phyloP scores from a whole-genome alignment of 768 basidiomycete species.

The Amanita thiersii region DNA sequence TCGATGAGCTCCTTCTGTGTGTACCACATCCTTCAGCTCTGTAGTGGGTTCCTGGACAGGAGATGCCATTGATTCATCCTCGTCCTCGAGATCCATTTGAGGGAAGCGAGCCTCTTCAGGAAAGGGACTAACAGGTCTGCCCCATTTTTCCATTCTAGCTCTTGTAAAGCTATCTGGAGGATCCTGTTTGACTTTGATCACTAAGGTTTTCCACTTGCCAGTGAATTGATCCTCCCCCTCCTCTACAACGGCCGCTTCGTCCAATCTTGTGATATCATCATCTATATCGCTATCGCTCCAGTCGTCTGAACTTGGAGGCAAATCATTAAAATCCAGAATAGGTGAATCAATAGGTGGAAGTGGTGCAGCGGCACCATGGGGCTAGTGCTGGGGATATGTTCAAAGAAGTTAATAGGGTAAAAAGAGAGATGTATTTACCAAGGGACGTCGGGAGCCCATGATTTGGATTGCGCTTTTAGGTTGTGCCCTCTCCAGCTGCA shows the following conservation, averaged over 20 bases:
- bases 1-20: no score
- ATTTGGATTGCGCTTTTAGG: no score
- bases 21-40: no score
- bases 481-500: no score
- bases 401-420: no score
- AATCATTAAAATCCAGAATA: constrained; percentile 20
- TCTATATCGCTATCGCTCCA: constrained; percentile 26
- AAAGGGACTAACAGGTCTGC: constrained; percentile 63
- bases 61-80: no score
- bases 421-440: no score
- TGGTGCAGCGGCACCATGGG: no score
- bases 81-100: constrained; percentile 17
- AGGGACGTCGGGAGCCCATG: no score
- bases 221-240: constrained; percentile 60
- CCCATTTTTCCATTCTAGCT: constrained; percentile 49
- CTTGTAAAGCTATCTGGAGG: constrained; percentile 52
- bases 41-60: no score
- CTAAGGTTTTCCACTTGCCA: constrained; percentile 48
- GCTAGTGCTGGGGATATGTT: no score
- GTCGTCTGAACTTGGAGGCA: constrained; percentile 17
- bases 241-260: constrained; percentile 11
- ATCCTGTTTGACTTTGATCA: constrained; percentile 57
- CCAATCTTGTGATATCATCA: not conserved
- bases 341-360: constrained; percentile 15
- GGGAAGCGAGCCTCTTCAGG: constrained; percentile 24